Conservation (phyloP, 1,284 basidiomycete species). For the Ustilago vetiveriae region DNA sequence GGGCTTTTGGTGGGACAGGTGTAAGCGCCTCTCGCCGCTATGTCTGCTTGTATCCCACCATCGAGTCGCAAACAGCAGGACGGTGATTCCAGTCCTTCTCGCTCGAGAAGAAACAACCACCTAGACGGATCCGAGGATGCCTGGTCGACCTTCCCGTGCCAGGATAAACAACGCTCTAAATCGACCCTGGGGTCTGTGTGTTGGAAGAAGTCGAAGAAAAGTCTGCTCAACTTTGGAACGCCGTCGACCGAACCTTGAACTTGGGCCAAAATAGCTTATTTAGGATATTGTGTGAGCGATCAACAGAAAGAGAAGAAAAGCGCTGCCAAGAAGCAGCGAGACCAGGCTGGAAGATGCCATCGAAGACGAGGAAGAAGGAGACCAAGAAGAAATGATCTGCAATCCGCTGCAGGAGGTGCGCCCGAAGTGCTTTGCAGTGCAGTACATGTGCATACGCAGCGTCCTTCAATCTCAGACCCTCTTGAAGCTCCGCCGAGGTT, state of each 20-base stretch:
- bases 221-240: background rate
- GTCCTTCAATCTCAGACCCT: conserved; percentile 6
- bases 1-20: background rate
- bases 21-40: conserved; percentile 8
- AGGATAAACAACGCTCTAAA: background rate
- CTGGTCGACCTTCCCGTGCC: background rate
- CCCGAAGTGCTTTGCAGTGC: conserved; percentile 18
- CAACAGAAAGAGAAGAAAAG: background rate
- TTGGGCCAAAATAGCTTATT: background rate
- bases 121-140: background rate
- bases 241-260: background rate
- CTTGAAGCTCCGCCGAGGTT: background rate
- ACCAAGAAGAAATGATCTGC: background rate
- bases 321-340: background rate
- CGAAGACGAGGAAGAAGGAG: background rate
- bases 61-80: background rate
- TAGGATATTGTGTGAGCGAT: background rate
- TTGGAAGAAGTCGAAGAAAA: background rate
- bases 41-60: background rate
- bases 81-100: background rate
- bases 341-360: background rate
- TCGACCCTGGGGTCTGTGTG: background rate
- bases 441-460: background rate
- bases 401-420: conserved; percentile 25
- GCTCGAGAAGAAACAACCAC: background rate